These are phyloP conservation scores for Nitzschia sp. DNA, from an alignment of 108 stramenopile species.

Conservation along the genomic window DNA sequence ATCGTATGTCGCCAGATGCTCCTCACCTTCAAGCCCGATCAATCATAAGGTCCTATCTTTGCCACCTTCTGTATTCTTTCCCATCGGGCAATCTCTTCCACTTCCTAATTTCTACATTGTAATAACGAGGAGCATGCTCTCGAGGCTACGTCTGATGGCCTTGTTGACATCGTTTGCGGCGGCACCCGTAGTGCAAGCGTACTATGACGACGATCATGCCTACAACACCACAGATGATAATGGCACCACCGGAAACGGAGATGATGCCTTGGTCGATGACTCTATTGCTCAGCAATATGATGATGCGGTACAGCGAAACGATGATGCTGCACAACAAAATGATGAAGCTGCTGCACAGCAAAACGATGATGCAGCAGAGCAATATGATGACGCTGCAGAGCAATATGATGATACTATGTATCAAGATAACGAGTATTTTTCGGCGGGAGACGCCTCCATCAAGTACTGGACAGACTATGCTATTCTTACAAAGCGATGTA, in stretches of 20 bases:
- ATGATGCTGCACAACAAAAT: no score
- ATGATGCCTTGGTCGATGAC: slow-evolving; percentile 9
- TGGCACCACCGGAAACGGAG: neutral
- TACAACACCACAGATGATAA: slow-evolving; percentile 7
- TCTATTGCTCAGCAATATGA: no score
- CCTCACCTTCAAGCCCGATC: no score
- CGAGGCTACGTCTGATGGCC: neutral
- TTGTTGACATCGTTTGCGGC: neutral
- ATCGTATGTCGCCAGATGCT: no score
- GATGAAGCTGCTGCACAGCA: slow-evolving; percentile 5
- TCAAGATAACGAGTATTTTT: slow-evolving; percentile 5
- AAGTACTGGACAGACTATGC: slow-evolving; percentile 85
- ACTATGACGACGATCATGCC: slow-evolving; percentile 2
- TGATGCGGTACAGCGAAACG: no score
- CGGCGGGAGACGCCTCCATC: slow-evolving; percentile 59
- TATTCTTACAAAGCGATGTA: slow-evolving; percentile 74
- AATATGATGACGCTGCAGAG: slow-evolving; percentile 17
- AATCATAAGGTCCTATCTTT: no score
- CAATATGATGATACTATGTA: slow-evolving; percentile 9
- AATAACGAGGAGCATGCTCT: neutral
- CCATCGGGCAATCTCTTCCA: neutral
- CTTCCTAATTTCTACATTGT: neutral
- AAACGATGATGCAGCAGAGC: slow-evolving; percentile 16
- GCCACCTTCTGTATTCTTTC: no score
- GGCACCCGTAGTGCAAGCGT: slow-evolving; percentile 1